A percentile compares a stretch with the other conserved stretches of the same genome.
phyloP scores from a whole-genome alignment of 1,284 basidiomycete genomes.

The Mycena sp. region DNA sequence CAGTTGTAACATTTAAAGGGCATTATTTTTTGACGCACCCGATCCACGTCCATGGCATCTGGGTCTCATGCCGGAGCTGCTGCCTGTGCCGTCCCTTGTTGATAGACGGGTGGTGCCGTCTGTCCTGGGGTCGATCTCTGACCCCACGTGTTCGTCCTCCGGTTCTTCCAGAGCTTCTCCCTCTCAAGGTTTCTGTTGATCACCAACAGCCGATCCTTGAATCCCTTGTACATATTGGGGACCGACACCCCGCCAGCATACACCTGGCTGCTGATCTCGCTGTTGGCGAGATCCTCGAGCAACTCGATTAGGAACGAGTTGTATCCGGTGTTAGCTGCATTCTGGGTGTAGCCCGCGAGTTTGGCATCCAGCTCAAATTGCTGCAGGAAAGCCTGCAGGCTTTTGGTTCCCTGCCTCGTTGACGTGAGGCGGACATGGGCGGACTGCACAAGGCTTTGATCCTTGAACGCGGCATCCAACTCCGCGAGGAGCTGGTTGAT shows the following conservation, averaged over 20 bases:
- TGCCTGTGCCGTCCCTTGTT: background rate
- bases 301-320: background rate
- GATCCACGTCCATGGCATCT: background rate
- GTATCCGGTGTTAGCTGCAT: background rate
- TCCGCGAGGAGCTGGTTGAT: too few relatives aligned
- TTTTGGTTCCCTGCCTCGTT: background rate
- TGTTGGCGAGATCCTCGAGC: background rate
- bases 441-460: background rate
- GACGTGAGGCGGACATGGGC: background rate
- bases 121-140: background rate
- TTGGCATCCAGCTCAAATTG: background rate
- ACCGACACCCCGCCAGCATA: background rate
- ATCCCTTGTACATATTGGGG: background rate
- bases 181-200: background rate
- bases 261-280: background rate
- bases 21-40: background rate
- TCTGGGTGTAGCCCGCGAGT: background rate
- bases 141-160: background rate
- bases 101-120: too few relatives aligned
- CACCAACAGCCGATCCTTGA: background rate
- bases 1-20: background rate
- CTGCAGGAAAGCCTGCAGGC: background rate
- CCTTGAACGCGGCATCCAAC: too few relatives aligned
- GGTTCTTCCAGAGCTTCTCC: background rate
- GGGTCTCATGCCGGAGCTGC: background rate